Base-by-base conservation (phyloP, 2,329 filamentous ascomycete genomes). In the Penicillium sp. region DNA sequence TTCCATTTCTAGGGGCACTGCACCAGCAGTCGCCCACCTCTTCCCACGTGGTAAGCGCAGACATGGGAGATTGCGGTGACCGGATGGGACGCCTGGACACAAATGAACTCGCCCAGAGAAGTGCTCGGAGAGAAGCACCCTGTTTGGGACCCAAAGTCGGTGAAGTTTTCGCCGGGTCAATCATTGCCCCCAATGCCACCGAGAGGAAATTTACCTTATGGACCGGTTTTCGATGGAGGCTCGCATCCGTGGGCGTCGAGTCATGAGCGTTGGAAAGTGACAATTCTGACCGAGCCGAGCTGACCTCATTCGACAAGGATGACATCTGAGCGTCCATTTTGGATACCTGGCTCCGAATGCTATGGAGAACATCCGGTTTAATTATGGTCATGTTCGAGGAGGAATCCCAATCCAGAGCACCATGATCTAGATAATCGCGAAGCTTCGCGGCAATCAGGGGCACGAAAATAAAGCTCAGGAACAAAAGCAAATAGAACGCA, bases 21-120 rank as follows among this genome's bases (percentile, higher is more conserved):
- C 93, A 97, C 89, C 91, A 97, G 72, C 91, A 95, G 58, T 97
- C 89, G 21, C 89, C 90, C 34, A 87, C 82, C 46, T 96, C 89
- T 10, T 86, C 78, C 91, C 92, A 96, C 4, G 78, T 74, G 2
- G 74, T 68, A 2, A 96, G 78, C 1, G 88, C 90, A 0, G 79
- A 71, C n/a, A 75, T 65, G 0, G 81, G 79, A 1, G 79, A 74
- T 21, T 64, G 58, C 15, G 70, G 65, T 62, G 63, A 44, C 49
- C 50, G 64, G 50, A 62, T 52, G 16, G 53, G 16, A 21, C 39
- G 34, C 8, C 32, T 27, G 1, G 54, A 10, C 10, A 41, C 4
- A 12, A 54, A 39, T 2, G 44, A 15, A 18, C n/a, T 46, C 18
- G 38, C 25, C 25, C 56, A 39, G 52, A 52, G 31, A 13, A 65